Base-by-base conservation (phyloP, 306 rosid species). In the Nissolia schottii region DNA sequence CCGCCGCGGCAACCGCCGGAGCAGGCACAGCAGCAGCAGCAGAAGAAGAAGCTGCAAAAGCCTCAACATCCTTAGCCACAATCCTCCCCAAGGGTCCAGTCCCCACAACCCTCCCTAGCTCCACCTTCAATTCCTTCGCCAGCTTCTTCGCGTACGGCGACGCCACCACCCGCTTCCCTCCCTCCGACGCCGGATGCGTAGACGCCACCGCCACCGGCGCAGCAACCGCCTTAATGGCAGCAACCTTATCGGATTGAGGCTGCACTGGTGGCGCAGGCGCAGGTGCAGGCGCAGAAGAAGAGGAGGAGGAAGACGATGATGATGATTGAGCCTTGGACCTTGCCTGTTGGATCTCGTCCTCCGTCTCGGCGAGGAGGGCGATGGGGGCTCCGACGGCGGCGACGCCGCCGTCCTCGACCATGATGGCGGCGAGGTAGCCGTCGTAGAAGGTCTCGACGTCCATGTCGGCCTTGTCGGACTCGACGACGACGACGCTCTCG, bases 381-480 rank as follows among this genome's bases (percentile, higher is more conserved):
- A 95, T 95, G 20, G 99, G 85, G 11, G 97, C 88, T 18, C 99
- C 99, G 1, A 95, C 99, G 6, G 90, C 38, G 0, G 99, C 99
- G 11, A 87, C 84, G 22, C 81, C 90, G 18, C 97, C 99, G 59
- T 95, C 99, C 3, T 91, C 96, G 19, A 95, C 99, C 81, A 95
- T 85, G 77, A 95, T 95, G 1, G 99, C 96, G 7, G 97, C 99
- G 62, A 95, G 81, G 45, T 84, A 89, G 0, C 99, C 99, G 34
- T 95, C 99, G 79, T 95, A 91, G 86, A 94, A 94, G 5, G 97
- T 94, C 77, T 94, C 99, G 14, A 94, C 99, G 37, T 94, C 99
- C 99, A 94, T 95, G 73, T 95, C 99, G 27, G 99, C 97, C 81
- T 95, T 95, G 20, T 95, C 99, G 56, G 99, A 95, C 78, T 95